A percentile compares a stretch with the other conserved stretches of the same genome.
Conservation (phyloP, 768 basidiomycete species). For the Pleurotus tuoliensis region DNA sequence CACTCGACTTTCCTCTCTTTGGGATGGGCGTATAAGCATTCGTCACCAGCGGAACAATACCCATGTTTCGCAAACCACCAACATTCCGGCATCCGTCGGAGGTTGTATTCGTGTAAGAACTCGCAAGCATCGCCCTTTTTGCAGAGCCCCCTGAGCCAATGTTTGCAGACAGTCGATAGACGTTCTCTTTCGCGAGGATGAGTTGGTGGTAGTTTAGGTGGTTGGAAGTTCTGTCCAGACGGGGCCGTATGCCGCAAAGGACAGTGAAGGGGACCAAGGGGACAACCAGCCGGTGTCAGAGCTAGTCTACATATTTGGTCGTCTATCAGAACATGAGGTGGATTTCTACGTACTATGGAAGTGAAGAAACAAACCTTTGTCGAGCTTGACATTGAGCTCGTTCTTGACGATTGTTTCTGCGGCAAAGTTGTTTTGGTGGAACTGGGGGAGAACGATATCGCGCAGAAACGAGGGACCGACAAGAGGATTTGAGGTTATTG, state of each 20-base stretch:
- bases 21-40: slow-evolving; percentile 95
- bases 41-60: slow-evolving; percentile 94
- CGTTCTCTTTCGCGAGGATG: slow-evolving; percentile 83
- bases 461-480: slow-evolving; percentile 53
- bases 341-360: neutral
- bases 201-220: slow-evolving; percentile 74
- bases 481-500: slow-evolving; percentile 42
- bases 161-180: slow-evolving; percentile 93
- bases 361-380: slow-evolving; percentile 62
- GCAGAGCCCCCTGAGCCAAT: slow-evolving; percentile 96
- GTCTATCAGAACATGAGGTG: slow-evolving; percentile 44
- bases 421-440: slow-evolving; percentile 89
- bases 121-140: slow-evolving; percentile 98
- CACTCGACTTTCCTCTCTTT: slow-evolving; percentile 91
- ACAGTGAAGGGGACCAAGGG: slow-evolving; percentile 88
- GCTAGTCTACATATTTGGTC: slow-evolving; percentile 90
- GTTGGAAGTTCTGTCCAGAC: slow-evolving; percentile 85
- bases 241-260: slow-evolving; percentile 90
- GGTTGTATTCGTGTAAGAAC: slow-evolving; percentile 98
- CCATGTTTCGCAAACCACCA: slow-evolving; percentile 99
- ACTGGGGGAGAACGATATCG: slow-evolving; percentile 83
- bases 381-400: slow-evolving; percentile 82
- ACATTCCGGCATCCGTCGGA: slow-evolving; percentile 97
- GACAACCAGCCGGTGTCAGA: slow-evolving; percentile 80
- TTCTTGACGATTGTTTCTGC: slow-evolving; percentile 80